A percentile compares a stretch with the other conserved stretches of the same genome.
Conservation (phyloP, 345 rosid species). For the Triadica sebifera region DNA sequence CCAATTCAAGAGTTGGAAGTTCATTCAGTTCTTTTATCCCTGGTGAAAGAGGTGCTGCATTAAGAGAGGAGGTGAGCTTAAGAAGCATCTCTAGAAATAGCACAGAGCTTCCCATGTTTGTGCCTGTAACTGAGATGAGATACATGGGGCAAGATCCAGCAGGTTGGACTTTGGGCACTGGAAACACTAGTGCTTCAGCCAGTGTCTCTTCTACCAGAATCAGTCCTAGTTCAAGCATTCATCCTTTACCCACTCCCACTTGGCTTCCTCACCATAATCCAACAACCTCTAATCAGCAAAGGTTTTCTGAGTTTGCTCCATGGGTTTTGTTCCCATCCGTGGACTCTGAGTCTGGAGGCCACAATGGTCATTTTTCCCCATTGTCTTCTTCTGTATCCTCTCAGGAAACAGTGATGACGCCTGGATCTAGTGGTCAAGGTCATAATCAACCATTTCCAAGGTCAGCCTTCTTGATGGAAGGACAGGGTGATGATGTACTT, state of each 20-base stretch:
- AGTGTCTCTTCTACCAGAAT: conserved; percentile 45
- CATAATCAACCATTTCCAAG: conserved; percentile 48
- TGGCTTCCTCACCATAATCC: conserved; percentile 50
- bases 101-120: conserved; percentile 53
- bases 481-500: conserved; percentile 50
- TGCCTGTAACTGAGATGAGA: conserved; percentile 50
- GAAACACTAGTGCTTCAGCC: conserved; percentile 38
- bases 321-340: conserved; percentile 69
- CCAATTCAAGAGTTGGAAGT: conserved; percentile 46
- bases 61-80: conserved; percentile 44
- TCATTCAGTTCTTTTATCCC: conserved; percentile 38
- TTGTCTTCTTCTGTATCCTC: conserved; percentile 52
- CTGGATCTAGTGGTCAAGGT: conserved; percentile 48
- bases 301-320: conserved; percentile 55
- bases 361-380: conserved; percentile 47
- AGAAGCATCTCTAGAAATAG: conserved; percentile 52
- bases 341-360: conserved; percentile 57
- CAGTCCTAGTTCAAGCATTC: conserved; percentile 49
- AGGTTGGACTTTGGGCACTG: conserved; percentile 59
- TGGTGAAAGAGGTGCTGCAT: conserved; percentile 46
- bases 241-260: conserved; percentile 43
- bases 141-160: conserved; percentile 57
- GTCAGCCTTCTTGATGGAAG: conserved; percentile 50
- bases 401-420: conserved; percentile 45
- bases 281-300: conserved; percentile 40